These are phyloP conservation scores for Stemphylium beticola DNA, from an alignment of 2,329 filamentous ascomycete genomes.

Conservation along the genomic window DNA sequence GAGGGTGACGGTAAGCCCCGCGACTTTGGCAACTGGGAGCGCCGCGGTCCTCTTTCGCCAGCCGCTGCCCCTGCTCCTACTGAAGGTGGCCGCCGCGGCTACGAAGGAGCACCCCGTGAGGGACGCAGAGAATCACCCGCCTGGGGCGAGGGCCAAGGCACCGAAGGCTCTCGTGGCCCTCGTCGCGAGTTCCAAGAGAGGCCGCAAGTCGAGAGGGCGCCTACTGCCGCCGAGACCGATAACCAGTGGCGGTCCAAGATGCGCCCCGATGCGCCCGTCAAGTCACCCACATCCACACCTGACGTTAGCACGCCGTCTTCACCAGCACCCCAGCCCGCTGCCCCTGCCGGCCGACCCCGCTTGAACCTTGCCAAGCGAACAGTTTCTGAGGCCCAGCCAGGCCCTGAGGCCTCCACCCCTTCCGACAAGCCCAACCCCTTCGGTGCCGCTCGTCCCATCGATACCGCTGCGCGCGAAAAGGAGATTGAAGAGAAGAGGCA, in stretches of 20 bases:
- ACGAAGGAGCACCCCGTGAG: slow-evolving; percentile 50
- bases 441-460: slow-evolving; percentile 90
- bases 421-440: slow-evolving; percentile 89
- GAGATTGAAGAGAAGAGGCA: slow-evolving; percentile 89
- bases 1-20: slow-evolving; percentile 76
- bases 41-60: slow-evolving; percentile 88
- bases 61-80: slow-evolving; percentile 56
- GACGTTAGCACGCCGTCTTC: slow-evolving; percentile 78
- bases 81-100: slow-evolving; percentile 65
- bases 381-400: slow-evolving; percentile 73
- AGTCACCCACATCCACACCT: slow-evolving; percentile 70
- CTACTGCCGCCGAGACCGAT: slow-evolving; percentile 89
- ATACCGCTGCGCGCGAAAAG: slow-evolving; percentile 86
- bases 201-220: slow-evolving; percentile 68
- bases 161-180: slow-evolving; percentile 80
- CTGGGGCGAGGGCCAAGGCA: slow-evolving; percentile 73
- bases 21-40: slow-evolving; percentile 91
- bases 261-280: slow-evolving; percentile 73
- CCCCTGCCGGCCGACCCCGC: slow-evolving; percentile 72
- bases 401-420: slow-evolving; percentile 46
- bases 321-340: slow-evolving; percentile 67
- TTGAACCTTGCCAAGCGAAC: slow-evolving; percentile 91
- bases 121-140: slow-evolving; percentile 65
- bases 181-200: slow-evolving; percentile 72
- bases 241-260: slow-evolving; percentile 92